phyloP scores from a whole-genome alignment of 1,284 basidiomycete species.

The Limonomyces culmigenus region DNA sequence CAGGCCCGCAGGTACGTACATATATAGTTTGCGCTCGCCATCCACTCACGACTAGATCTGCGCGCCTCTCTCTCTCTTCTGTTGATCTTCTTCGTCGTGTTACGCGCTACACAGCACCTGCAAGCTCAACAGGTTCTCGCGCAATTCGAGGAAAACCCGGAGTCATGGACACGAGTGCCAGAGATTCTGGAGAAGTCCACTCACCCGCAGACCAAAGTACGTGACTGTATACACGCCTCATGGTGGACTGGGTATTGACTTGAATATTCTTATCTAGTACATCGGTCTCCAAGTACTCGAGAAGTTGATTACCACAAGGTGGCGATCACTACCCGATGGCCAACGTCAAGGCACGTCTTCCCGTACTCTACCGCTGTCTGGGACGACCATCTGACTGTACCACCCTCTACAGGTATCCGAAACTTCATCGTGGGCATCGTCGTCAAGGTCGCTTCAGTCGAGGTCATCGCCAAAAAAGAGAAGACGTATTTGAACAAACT shows the following conservation, averaged over 20 bases:
- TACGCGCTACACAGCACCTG: constrained; percentile 54
- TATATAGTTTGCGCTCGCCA: constrained; percentile 4
- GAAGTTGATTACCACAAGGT: constrained; percentile 85
- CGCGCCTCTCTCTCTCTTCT: no score
- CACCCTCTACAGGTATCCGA: constrained; percentile 60
- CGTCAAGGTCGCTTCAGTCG: constrained; percentile 86
- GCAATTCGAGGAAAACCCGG: constrained; percentile 95
- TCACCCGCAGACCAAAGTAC: constrained; percentile 84
- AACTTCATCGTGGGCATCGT: constrained; percentile 95
- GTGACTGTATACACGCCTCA: constrained; percentile 8
- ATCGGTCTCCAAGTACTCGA: constrained; percentile 92
- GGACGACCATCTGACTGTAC: constrained; percentile 1
- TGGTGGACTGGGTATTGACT: neutral
- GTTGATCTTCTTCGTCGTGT: neutral
- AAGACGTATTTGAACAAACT: constrained; percentile 96
- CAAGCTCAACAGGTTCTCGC: constrained; percentile 81
- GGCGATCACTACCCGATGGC: constrained; percentile 91
- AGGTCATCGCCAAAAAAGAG: constrained; percentile 74
- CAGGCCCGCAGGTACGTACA: constrained; percentile 53
- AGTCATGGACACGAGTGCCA: constrained; percentile 95
- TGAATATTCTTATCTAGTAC: constrained; percentile 36
- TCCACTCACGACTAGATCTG: no score
- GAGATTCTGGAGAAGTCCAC: constrained; percentile 79
- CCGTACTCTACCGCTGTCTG: constrained; percentile 1
- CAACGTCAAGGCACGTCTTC: constrained; percentile 64